Conservation (phyloP, 495 filamentous ascomycete genomes). For the Penicillium maclennaniae region DNA sequence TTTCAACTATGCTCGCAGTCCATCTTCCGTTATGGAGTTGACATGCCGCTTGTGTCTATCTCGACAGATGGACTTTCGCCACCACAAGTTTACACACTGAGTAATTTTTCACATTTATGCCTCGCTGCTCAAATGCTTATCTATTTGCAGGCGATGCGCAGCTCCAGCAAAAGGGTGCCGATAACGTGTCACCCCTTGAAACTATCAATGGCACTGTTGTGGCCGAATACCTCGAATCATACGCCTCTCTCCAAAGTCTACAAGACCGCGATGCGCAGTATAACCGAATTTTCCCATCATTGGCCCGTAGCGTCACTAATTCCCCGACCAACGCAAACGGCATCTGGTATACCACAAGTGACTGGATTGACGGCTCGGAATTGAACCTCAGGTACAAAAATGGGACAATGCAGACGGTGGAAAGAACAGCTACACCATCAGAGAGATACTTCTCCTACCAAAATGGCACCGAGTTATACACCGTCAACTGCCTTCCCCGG, state of each 20-base stretch:
- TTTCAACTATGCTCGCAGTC: constrained; percentile 26
- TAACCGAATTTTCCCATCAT: constrained; percentile 22
- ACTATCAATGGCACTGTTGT: constrained; percentile 34
- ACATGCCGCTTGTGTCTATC: constrained; percentile 31
- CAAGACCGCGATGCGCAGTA: constrained; percentile 42
- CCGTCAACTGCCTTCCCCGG: constrained; percentile 21
- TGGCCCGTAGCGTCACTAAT: constrained; percentile 22
- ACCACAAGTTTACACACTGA: constrained; percentile 32
- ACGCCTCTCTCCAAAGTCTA: constrained; percentile 14
- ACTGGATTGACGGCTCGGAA: constrained; percentile 23
- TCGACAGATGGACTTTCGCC: constrained; percentile 35
- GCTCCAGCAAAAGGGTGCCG: constrained; percentile 6
- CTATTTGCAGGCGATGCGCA: constrained; percentile 18
- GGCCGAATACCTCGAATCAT: constrained; percentile 21
- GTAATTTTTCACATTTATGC: constrained; percentile 3
- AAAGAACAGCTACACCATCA: constrained; percentile 17
- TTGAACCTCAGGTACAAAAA: constrained; percentile 19
- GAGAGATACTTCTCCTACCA: constrained; percentile 23
- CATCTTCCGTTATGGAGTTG: constrained; percentile 22
- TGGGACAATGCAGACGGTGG: constrained; percentile 15
- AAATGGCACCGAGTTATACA: constrained; percentile 21
- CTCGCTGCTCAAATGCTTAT: not conserved
- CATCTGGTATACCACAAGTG: constrained; percentile 19
- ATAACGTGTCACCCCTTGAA: constrained; percentile 24
- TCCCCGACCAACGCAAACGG: constrained; percentile 18